These are phyloP conservation scores for Solanum ossicruentum DNA, from an alignment of 257 asterid species.

Conservation along the genomic window DNA sequence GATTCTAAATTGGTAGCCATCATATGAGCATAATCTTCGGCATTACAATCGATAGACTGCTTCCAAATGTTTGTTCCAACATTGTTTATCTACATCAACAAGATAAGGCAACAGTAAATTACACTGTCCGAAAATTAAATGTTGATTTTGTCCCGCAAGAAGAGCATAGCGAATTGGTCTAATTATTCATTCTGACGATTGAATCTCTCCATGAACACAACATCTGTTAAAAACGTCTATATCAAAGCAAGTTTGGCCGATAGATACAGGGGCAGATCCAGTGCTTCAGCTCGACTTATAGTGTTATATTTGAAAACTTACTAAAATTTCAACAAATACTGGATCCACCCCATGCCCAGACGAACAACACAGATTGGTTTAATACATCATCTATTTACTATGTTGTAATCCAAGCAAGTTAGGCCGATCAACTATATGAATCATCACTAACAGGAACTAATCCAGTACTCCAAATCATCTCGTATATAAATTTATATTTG, in stretches of 20 bases:
- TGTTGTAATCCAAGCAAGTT: too few relatives aligned
- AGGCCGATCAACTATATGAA: too few relatives aligned
- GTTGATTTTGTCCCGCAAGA: not conserved
- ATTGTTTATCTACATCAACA: conserved; percentile 51
- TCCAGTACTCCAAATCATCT: too few relatives aligned
- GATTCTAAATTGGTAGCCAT: conserved; percentile 90
- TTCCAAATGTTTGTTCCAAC: conserved; percentile 89
- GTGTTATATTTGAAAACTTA: not conserved
- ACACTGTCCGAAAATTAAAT: too few relatives aligned
- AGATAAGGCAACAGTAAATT: too few relatives aligned
- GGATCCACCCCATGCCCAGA: too few relatives aligned
- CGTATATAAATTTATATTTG: too few relatives aligned
- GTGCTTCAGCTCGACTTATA: not conserved
- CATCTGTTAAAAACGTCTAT: not conserved
- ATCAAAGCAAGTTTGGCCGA: not conserved
- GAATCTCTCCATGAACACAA: not conserved
- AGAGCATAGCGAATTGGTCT: not conserved
- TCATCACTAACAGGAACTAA: too few relatives aligned
- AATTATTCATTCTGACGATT: not conserved
- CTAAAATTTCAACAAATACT: not conserved
- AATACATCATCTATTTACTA: too few relatives aligned
- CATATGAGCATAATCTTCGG: conserved; percentile 56
- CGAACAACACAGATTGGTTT: too few relatives aligned
- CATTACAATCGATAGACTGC: conserved; percentile 60
- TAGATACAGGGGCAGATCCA: not conserved